Conservation (phyloP, 1,284 basidiomycete genomes). For the Tilletia walkeri region DNA sequence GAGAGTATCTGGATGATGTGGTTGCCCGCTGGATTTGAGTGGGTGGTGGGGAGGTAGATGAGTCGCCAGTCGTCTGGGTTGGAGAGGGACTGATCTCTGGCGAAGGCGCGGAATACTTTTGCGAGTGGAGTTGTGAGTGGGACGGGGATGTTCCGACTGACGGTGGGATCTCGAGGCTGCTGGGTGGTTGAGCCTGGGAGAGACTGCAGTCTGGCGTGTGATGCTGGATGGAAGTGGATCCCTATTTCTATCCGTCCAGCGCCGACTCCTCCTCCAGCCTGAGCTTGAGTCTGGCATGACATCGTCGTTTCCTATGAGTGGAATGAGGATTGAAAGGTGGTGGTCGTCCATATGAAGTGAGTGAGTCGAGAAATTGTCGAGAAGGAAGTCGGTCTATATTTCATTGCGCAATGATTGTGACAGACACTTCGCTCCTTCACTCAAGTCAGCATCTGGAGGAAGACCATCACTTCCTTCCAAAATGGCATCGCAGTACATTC, state of each 20-base stretch:
- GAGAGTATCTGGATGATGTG: neutral
- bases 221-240: too few species aligned
- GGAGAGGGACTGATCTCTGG: neutral
- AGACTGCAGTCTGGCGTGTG: too few species aligned
- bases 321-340: too few species aligned
- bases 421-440: neutral
- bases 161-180: neutral
- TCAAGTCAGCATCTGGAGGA: neutral
- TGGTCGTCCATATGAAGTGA: too few species aligned
- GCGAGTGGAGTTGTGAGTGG: neutral
- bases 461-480: neutral
- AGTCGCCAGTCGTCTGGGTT: neutral
- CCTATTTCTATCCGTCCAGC: too few species aligned
- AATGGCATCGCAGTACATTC: slow-evolving; percentile 16
- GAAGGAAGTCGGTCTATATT: neutral
- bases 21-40: neutral
- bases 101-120: slow-evolving; percentile 12
- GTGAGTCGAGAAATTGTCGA: too few species aligned
- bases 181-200: neutral
- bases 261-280: too few species aligned
- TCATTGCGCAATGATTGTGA: slow-evolving; percentile 8
- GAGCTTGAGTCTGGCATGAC: too few species aligned
- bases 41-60: neutral
- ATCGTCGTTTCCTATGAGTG: too few species aligned
- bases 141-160: slow-evolving; percentile 3